Evolutionary conservation across 176 grass and related monocot genomes (phyloP).

Genomic region (Aechmea fasciata): DNA sequence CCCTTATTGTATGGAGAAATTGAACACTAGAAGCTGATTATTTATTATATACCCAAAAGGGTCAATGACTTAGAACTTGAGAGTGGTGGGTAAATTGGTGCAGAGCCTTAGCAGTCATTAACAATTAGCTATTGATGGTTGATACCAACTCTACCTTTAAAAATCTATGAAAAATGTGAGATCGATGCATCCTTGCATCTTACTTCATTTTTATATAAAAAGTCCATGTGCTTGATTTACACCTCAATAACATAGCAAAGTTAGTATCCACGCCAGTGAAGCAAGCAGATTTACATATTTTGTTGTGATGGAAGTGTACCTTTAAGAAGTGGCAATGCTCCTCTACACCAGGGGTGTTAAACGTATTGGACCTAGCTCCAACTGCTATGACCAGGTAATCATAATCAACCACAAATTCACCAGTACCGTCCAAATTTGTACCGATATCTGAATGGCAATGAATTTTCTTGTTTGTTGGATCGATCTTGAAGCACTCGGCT

Average conservation of each 20-base stretch:
- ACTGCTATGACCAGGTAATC: conserved; percentile 83
- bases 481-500: conserved; percentile 95
- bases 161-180: too few relatives aligned
- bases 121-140: neutral
- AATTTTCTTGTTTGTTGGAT: conserved; percentile 46
- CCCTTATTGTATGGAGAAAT: too few relatives aligned
- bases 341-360: conserved; percentile 82
- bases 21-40: too few relatives aligned
- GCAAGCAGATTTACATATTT: neutral
- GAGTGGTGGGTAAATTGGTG: too few relatives aligned
- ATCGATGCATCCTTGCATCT: too few relatives aligned
- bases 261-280: neutral
- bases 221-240: too few relatives aligned
- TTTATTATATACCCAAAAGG: too few relatives aligned
- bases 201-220: too few relatives aligned
- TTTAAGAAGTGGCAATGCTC: conserved; percentile 85
- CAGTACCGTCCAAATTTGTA: conserved; percentile 73
- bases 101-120: too few relatives aligned
- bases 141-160: neutral
- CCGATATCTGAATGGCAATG: conserved; percentile 56
- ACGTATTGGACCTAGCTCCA: conserved; percentile 73
- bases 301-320: conserved; percentile 31
- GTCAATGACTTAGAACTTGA: too few relatives aligned
- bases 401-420: conserved; percentile 80
- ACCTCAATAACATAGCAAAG: neutral